These are phyloP conservation scores for Phytophthora megakarya DNA, from an alignment of 352 stramenopile species.

Conservation along the genomic window DNA sequence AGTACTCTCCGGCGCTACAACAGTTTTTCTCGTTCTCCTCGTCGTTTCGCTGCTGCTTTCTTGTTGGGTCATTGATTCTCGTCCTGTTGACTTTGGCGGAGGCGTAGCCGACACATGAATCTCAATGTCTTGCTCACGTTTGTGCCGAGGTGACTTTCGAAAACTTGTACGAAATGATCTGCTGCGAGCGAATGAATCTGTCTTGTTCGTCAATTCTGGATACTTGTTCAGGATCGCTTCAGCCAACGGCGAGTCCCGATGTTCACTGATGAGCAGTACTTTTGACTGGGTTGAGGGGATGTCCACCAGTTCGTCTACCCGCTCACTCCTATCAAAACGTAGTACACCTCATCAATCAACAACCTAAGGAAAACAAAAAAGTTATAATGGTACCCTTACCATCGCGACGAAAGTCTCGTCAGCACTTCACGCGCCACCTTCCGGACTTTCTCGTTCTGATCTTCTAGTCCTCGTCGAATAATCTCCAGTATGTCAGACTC, in stretches of 20 bases:
- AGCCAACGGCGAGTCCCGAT: conserved; percentile 48
- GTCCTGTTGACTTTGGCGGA: conserved; percentile 20
- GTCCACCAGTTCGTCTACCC: conserved; percentile 50
- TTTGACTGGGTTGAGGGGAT: conserved; percentile 47
- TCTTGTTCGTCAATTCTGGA: conserved; percentile 39
- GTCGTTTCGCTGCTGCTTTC: neutral
- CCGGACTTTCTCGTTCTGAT: conserved; percentile 49
- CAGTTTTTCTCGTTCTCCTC: neutral
- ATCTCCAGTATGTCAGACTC: conserved; percentile 63
- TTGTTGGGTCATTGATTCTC: conserved; percentile 1
- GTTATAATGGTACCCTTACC: conserved; percentile 52
- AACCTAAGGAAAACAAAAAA: neutral
- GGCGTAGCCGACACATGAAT: conserved; percentile 38
- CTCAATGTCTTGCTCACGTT: conserved; percentile 34
- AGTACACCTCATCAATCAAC: neutral
- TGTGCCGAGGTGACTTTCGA: conserved; percentile 32
- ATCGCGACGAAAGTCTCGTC: conserved; percentile 48
- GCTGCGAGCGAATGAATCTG: conserved; percentile 16
- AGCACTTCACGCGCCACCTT: conserved; percentile 53
- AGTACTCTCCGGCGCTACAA: neutral
- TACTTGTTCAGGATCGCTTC: conserved; percentile 48
- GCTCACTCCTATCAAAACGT: conserved; percentile 47
- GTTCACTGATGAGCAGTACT: conserved; percentile 51
- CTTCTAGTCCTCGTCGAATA: conserved; percentile 47
- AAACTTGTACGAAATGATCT: conserved; percentile 28